These are phyloP conservation scores for Parachaetomium inaequale DNA, from an alignment of 495 filamentous ascomycete species.

Conservation along the genomic window DNA sequence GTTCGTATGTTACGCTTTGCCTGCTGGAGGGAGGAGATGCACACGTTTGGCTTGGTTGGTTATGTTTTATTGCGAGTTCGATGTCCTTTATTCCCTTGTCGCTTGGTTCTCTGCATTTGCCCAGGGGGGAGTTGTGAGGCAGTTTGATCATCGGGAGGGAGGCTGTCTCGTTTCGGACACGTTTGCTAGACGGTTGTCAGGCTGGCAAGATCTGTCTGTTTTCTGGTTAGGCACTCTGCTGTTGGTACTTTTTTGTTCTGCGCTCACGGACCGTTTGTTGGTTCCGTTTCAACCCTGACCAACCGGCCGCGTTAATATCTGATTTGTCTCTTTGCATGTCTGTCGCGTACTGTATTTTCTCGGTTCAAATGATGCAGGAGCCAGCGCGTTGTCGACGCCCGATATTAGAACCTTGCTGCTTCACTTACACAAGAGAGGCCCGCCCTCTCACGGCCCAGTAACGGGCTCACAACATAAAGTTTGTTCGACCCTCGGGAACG, in stretches of 20 bases:
- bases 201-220: not conserved
- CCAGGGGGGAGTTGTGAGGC: not conserved
- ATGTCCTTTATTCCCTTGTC: constrained; percentile 5
- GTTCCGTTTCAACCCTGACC: not conserved
- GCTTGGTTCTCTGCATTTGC: not conserved
- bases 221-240: not conserved
- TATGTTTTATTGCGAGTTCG: not conserved
- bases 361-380: not conserved
- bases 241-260: not conserved
- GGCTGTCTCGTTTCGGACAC: not conserved
- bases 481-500: not conserved
- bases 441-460: too few relatives aligned
- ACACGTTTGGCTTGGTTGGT: not conserved
- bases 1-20: not conserved
- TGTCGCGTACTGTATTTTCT: not conserved
- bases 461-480: not conserved
- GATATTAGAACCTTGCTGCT: not conserved
- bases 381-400: not conserved
- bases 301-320: not conserved
- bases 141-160: not conserved
- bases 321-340: not conserved
- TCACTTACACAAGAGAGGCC: not conserved
- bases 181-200: not conserved
- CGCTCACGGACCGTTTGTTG: not conserved
- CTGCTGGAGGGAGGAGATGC: not conserved